A percentile compares a stretch with the other conserved stretches of the same genome.
These are phyloP conservation scores for Amyloporia xantha DNA, from an alignment of 768 basidiomycete genomes.

Conservation along the genomic window DNA sequence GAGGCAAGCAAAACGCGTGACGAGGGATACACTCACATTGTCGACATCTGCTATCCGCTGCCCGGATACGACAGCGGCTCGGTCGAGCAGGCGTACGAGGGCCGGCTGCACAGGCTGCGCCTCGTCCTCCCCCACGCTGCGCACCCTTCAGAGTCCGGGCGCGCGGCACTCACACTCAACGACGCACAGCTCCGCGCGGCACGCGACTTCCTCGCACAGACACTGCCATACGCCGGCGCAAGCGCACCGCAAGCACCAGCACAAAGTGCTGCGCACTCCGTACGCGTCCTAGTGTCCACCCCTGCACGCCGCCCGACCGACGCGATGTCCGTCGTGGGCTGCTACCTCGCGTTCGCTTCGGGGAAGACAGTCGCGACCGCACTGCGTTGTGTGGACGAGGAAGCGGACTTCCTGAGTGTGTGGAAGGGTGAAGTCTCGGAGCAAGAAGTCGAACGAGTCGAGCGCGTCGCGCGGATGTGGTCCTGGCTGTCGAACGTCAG, in stretches of 20 bases:
- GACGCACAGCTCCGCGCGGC: slow-evolving; percentile 31
- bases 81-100: slow-evolving; percentile 7
- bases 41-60: slow-evolving; percentile 14
- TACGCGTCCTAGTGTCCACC: slow-evolving; percentile 23
- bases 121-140: slow-evolving; percentile 15
- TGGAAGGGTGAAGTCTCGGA: slow-evolving; percentile 27
- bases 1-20: slow-evolving; percentile 4
- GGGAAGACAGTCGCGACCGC: slow-evolving; percentile 16
- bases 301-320: slow-evolving; percentile 26
- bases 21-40: slow-evolving; percentile 20
- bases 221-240: slow-evolving; percentile 27
- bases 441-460: slow-evolving; percentile 20
- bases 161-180: slow-evolving; percentile 21
- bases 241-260: slow-evolving; percentile 1
- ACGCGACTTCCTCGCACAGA: slow-evolving; percentile 37
- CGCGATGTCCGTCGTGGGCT: slow-evolving; percentile 21
- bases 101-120: slow-evolving; percentile 12
- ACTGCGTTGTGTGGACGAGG: slow-evolving; percentile 20
- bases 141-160: slow-evolving; percentile 3
- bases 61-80: slow-evolving; percentile 2
- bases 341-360: slow-evolving; percentile 25
- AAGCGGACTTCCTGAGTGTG: slow-evolving; percentile 18
- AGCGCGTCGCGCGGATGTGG: slow-evolving; percentile 21
- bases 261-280: slow-evolving; percentile 2
- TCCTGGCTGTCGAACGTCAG: slow-evolving; percentile 14